These are phyloP conservation scores for Penicillium sp. DNA, from an alignment of 2,329 filamentous ascomycete species.

Conservation along the genomic window DNA sequence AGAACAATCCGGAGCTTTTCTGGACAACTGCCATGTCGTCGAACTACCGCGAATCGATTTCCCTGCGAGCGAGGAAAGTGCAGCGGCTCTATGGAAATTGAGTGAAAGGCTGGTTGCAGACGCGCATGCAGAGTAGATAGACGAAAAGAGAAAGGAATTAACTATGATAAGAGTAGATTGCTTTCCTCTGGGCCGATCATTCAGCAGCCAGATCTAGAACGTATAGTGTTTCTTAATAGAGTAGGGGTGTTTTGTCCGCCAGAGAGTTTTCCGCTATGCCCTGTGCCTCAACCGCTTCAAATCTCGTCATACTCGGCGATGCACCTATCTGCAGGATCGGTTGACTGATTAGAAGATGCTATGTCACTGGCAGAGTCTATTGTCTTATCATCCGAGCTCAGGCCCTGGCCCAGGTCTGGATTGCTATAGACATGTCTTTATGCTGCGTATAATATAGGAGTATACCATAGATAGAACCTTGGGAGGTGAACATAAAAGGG, in stretches of 20 bases:
- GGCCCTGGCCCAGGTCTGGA: background rate
- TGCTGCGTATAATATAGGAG: background rate
- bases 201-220: background rate
- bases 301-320: background rate
- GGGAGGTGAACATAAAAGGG: background rate
- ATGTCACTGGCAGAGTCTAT: background rate
- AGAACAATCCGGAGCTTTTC: conserved; percentile 23
- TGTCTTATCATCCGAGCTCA: background rate
- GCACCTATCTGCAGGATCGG: background rate
- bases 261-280: background rate
- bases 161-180: background rate
- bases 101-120: conserved; percentile 28
- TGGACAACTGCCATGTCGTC: conserved; percentile 22
- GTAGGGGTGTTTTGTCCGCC: conserved; percentile 10
- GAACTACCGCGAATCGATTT: conserved; percentile 23
- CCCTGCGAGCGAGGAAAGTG: conserved; percentile 24
- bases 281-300: conserved; percentile 2
- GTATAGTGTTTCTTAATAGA: background rate
- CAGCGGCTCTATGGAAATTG: conserved; percentile 28
- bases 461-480: too few species aligned
- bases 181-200: background rate
- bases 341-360: background rate
- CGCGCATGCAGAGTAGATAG: background rate
- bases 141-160: background rate
- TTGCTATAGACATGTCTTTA: background rate